Base-by-base conservation (phyloP, 1,284 basidiomycete genomes). In the Anthracocystis panici-leucophaei region DNA sequence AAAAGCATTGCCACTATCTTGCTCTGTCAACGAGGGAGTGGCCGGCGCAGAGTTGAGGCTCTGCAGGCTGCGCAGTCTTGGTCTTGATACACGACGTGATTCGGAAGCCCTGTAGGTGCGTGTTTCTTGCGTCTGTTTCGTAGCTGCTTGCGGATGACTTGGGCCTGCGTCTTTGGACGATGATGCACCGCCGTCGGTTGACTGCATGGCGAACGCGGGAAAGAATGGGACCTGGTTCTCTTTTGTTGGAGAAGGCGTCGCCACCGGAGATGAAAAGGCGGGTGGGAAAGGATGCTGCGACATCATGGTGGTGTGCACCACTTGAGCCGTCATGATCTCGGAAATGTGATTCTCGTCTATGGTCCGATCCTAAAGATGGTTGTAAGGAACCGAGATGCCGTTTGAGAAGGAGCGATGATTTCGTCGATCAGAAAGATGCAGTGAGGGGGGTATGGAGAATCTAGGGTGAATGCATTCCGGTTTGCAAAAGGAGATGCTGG, bases 31-130 rank as follows among this genome's bases (percentile, higher is more conserved):
- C 9, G 74, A 69, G 12, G 74, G 74, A 0, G 74, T 73, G 31
- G 69, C 74, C 16, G 69, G 74, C 9, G 50, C 52, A 20, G 68
- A 65, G 57, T 77, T 77, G 62, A 77, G 66, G 54, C 65, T 73
- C 31, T 77, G 74, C 11, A 77, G 44, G 46, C 73, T 75, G 33
- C 57, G 53, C 3, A 75, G 50, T 18, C 73, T 57, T 51, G 68
- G 73, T 11, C 68, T 58, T 2, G 60, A 66, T 9, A 44, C 8
- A 21, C 69, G 69, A 8, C 54, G 54, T 9, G 63, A 56, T 18
- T 65, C 41, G 18, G 55, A 38, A 10, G 11, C 41, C 18, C 53
- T 56, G 21, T 55, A 48, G 29, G 59, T 51, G 40, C 56, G 63
- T 20, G 58, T 11, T 31, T 49, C 45, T 10, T n/a, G 20, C 10